A percentile compares a stretch with the other conserved stretches of the same genome.
These are phyloP conservation scores for Salix caprea DNA, from an alignment of 345 rosid species.

Conservation along the genomic window DNA sequence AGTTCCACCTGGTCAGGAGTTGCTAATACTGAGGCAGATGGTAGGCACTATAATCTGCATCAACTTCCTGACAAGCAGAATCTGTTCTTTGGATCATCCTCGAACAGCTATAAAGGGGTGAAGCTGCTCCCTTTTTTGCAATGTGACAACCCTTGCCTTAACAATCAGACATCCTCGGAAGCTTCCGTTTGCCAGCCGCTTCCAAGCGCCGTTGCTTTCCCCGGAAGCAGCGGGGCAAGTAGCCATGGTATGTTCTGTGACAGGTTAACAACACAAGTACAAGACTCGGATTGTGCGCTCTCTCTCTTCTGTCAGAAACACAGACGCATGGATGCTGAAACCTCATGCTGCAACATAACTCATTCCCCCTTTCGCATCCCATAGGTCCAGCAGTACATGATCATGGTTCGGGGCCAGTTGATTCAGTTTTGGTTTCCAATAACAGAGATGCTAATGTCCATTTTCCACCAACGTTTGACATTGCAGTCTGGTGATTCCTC, in stretches of 20 bases:
- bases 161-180: slow-evolving; percentile 24
- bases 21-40: slow-evolving; percentile 27
- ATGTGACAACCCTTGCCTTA: slow-evolving; percentile 20
- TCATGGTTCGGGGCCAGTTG: slow-evolving; percentile 22
- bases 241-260: slow-evolving; percentile 32
- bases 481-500: slow-evolving; percentile 38
- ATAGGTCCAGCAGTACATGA: slow-evolving; percentile 8
- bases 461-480: slow-evolving; percentile 39
- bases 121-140: slow-evolving; percentile 51
- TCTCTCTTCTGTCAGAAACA: slow-evolving; percentile 86
- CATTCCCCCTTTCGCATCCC: slow-evolving; percentile 18
- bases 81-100: slow-evolving; percentile 40
- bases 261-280: slow-evolving; percentile 42
- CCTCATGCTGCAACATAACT: slow-evolving; percentile 24
- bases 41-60: slow-evolving; percentile 19
- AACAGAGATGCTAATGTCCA: slow-evolving; percentile 23
- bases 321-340: slow-evolving; percentile 32
- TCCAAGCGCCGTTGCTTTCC: slow-evolving; percentile 16
- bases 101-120: slow-evolving; percentile 31
- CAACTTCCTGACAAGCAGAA: slow-evolving; percentile 30
- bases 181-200: slow-evolving; percentile 37
- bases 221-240: slow-evolving; percentile 21
- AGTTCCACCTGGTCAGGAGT: slow-evolving; percentile 43
- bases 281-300: slow-evolving; percentile 77
- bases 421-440: slow-evolving; percentile 38